A percentile compares a stretch with the other conserved stretches of the same genome.
These are phyloP conservation scores for Daldinia bambusicola DNA, from an alignment of 495 filamentous ascomycete species.

Conservation along the genomic window DNA sequence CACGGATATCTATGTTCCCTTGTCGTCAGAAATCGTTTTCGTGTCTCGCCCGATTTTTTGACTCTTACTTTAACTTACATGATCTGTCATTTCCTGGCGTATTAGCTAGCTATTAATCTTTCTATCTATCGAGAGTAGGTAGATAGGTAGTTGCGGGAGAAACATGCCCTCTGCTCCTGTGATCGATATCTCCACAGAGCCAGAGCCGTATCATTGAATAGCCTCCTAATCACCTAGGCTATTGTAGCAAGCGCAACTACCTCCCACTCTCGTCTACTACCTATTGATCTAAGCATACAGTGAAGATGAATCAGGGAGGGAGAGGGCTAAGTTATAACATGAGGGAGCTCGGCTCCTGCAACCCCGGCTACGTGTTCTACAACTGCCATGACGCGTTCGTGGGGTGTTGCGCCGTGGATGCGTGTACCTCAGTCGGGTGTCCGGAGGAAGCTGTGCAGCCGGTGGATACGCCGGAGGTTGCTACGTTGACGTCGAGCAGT, in stretches of 20 bases:
- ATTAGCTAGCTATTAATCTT: not conserved
- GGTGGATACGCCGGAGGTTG: not conserved
- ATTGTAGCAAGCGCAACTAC: too few relatives aligned
- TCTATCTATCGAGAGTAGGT: too few relatives aligned
- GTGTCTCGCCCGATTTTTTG: too few relatives aligned
- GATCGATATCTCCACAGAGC: not conserved
- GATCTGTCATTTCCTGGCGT: not conserved
- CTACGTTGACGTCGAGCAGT: not conserved
- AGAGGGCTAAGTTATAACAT: not conserved
- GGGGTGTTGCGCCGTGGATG: constrained; percentile 40
- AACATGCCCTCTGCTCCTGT: not conserved
- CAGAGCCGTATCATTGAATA: not conserved
- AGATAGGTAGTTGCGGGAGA: not conserved
- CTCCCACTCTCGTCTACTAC: too few relatives aligned
- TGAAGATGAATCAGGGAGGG: not conserved
- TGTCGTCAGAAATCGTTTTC: too few relatives aligned
- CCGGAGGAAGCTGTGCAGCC: constrained; percentile 7
- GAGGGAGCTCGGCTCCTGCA: constrained; percentile 15
- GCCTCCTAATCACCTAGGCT: too few relatives aligned
- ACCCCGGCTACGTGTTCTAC: constrained; percentile 22
- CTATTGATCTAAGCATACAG: too few relatives aligned
- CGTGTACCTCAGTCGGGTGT: constrained; percentile 28
- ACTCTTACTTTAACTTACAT: too few relatives aligned
- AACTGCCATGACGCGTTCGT: constrained; percentile 31
- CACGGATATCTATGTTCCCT: too few relatives aligned